Percentiles rank a stretch among this genome's conserved stretches.
Conservation (phyloP, 2,329 filamentous ascomycete species). For the Fusarium sarcochroum region DNA sequence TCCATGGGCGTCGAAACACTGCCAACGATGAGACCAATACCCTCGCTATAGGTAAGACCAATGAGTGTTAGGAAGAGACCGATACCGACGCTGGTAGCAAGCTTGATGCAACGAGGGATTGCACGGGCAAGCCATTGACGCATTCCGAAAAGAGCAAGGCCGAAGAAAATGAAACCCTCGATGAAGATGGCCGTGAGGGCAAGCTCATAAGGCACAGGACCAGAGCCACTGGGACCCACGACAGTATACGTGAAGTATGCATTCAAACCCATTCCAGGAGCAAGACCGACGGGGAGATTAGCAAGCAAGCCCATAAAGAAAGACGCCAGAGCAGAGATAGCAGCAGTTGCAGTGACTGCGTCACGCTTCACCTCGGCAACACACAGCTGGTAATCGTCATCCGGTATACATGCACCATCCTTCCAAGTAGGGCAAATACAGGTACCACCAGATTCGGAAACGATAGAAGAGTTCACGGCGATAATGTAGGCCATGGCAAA, state of each 20-base stretch:
- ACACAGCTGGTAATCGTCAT: constrained; percentile 76
- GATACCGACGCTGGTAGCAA: constrained; percentile 88
- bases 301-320: constrained; percentile 88
- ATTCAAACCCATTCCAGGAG: constrained; percentile 72
- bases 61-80: constrained; percentile 85
- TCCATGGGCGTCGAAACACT: constrained; percentile 77
- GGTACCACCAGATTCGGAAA: constrained; percentile 78
- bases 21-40: constrained; percentile 84
- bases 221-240: constrained; percentile 80
- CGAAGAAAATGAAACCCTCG: constrained; percentile 89
- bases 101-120: constrained; percentile 87
- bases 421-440: constrained; percentile 76
- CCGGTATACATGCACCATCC: constrained; percentile 63
- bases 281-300: constrained; percentile 70
- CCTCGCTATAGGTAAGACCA: constrained; percentile 83
- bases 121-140: constrained; percentile 90
- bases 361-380: constrained; percentile 78
- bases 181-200: constrained; percentile 90
- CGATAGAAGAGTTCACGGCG: constrained; percentile 67
- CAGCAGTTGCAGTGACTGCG: constrained; percentile 86
- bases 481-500: constrained; percentile 73
- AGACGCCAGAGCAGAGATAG: constrained; percentile 82
- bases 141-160: constrained; percentile 82
- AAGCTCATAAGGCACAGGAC: constrained; percentile 79
- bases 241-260: constrained; percentile 86